These are phyloP conservation scores for Flaveria linearis DNA, from an alignment of 129 eudicot genomes.

Conservation along the genomic window DNA sequence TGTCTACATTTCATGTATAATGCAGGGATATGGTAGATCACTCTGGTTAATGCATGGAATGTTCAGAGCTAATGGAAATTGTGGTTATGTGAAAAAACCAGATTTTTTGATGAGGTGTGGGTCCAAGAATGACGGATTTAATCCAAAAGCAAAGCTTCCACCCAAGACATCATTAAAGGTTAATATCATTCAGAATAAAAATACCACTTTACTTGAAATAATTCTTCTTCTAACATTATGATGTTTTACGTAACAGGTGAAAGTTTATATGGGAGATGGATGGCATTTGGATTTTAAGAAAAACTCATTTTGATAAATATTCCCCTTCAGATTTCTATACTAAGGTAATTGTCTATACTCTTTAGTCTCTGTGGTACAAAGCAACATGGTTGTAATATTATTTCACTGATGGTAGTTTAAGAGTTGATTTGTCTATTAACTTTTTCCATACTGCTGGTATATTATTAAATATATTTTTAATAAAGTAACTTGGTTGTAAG, in stretches of 20 bases:
- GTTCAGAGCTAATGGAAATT: conserved; percentile 81
- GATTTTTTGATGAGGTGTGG: conserved; percentile 41
- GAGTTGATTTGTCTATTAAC: too few relatives aligned
- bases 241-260: conserved; percentile 44
- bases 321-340: conserved; percentile 89
- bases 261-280: conserved; percentile 83
- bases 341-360: too few relatives aligned
- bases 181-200: too few relatives aligned
- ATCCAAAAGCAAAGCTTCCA: conserved; percentile 44
- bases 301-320: conserved; percentile 37
- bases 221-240: too few relatives aligned
- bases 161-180: conserved; percentile 44
- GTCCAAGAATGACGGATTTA: conserved; percentile 33
- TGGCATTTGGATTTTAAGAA: conserved; percentile 59
- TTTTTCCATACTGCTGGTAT: too few relatives aligned
- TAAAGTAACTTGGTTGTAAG: too few relatives aligned
- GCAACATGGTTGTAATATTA: too few relatives aligned
- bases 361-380: too few relatives aligned
- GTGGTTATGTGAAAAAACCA: conserved; percentile 71
- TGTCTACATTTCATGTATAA: not conserved
- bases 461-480: too few relatives aligned
- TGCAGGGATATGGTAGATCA: conserved; percentile 54
- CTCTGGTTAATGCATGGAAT: conserved; percentile 69
- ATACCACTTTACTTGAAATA: too few relatives aligned
- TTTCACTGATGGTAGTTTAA: too few relatives aligned